Base-by-base conservation (phyloP, 1,139 yeast genomes). In the Yueomyces sp. region DNA sequence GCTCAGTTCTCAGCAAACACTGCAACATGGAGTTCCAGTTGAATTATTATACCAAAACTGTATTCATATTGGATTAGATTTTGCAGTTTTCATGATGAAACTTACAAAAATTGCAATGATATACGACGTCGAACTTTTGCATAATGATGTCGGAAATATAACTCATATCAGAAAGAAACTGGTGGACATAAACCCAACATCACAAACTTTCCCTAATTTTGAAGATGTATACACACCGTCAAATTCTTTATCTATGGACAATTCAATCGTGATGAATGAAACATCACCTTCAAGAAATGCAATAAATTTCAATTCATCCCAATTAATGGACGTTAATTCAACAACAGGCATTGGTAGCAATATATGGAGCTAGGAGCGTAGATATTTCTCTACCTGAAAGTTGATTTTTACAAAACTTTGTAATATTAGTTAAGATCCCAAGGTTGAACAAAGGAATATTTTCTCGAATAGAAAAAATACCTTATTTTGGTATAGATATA, bases 81-180 rank as follows among this genome's bases (percentile, higher is more conserved):
- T 53, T 40, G 39, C 49, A 9, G 39, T 49, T 3, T 57, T 57
- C 36, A 41, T 55, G 19, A 46, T 47, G 30, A 48, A 46, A 27
- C 37, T 59, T 26, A 33, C 54, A 26, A 41, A 40, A 28, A 51
- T 59, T 56, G 51, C 52, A 28, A 42, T 37, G 5, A 36, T 46
- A 8, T 48, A 54, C 36, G 50, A 49, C 25, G 50, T 55, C 35
- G 59, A 57, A 27, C 34, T 57, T 4, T 25, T 55, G 26, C 48
- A 48, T 4, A 47, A 51, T 32, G 44, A 48, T 3, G 41, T 48
- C 3, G 61, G 62, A 25, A 39, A 47, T 2, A 47, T 56, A 6
- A 49, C 57, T 1, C 60, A 56, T 41, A 52, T 52, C 9, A 49
- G 49, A 42, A 33, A 11, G 6, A 33, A 33, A 33, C 46, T 55